These are phyloP conservation scores for Filosporella fistucella DNA, from an alignment of 495 filamentous ascomycete genomes.

Conservation along the genomic window DNA sequence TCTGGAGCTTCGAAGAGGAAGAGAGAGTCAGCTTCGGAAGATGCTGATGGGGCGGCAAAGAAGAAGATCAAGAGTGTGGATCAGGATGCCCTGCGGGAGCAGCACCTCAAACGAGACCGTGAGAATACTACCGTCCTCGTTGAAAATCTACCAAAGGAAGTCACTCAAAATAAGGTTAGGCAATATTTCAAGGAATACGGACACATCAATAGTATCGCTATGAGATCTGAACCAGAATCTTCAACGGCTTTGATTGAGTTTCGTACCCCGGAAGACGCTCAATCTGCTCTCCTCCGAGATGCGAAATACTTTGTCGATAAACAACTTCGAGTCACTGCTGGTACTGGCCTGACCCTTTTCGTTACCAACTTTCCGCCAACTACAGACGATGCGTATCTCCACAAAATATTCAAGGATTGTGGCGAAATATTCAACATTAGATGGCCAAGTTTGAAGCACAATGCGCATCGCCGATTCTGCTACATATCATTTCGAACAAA, in stretches of 20 bases:
- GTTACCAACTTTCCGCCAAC: conserved; percentile 87
- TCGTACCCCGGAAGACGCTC: conserved; percentile 69
- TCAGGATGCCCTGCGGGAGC: conserved; percentile 27
- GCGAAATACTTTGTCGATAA: conserved; percentile 68
- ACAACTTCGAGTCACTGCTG: conserved; percentile 67
- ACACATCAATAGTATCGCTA: conserved; percentile 68
- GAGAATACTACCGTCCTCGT: conserved; percentile 85
- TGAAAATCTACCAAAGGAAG: conserved; percentile 63
- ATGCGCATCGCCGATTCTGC: conserved; percentile 86
- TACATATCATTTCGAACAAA: conserved; percentile 80
- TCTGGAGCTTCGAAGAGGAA: conserved; percentile 55
- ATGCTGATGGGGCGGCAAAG: conserved; percentile 31
- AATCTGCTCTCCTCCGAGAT: conserved; percentile 73
- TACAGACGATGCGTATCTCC: conserved; percentile 78
- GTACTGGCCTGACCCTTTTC: conserved; percentile 73
- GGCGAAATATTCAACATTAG: conserved; percentile 83
- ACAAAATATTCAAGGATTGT: conserved; percentile 66
- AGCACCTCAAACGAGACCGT: conserved; percentile 67
- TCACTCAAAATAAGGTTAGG: conserved; percentile 66
- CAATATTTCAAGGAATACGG: conserved; percentile 91
- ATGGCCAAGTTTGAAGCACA: conserved; percentile 85
- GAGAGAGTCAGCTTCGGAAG: conserved; percentile 40
- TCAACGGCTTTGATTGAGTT: conserved; percentile 81
- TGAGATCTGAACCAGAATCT: conserved; percentile 56
- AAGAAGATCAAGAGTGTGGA: conserved; percentile 55